phyloP scores from a whole-genome alignment of 1,284 basidiomycete species.

The Grifola frondosa region DNA sequence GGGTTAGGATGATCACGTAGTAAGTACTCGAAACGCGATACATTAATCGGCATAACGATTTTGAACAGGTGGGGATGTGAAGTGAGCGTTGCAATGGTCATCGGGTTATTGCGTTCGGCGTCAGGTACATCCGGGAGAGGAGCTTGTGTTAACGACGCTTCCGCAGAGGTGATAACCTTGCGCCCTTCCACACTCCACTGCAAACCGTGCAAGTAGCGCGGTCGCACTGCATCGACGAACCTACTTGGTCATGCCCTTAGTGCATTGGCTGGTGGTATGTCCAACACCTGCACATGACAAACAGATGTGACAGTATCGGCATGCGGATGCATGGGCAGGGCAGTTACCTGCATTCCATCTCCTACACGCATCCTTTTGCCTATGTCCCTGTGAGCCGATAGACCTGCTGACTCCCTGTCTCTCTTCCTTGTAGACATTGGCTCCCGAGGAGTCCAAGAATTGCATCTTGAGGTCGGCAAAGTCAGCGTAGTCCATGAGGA shows the following conservation, averaged over 20 bases:
- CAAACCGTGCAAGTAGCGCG: not conserved
- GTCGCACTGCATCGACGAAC: not conserved
- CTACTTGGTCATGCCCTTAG: no score
- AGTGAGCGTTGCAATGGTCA: conserved; percentile 1
- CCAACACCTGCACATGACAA: no score
- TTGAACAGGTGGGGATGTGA: conserved; percentile 31
- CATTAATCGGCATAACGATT: conserved; percentile 36
- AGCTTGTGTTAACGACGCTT: not conserved
- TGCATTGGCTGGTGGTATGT: no score
- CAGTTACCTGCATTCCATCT: no score
- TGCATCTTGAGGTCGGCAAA: not conserved
- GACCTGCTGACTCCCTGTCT: no score
- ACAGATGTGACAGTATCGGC: no score
- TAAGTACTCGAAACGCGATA: conserved; percentile 29
- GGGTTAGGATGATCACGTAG: conserved; percentile 37
- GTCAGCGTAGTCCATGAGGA: conserved; percentile 1
- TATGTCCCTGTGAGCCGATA: no score
- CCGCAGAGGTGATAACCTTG: not conserved
- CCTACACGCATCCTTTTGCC: no score
- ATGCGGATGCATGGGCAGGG: no score
- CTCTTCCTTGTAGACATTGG: no score
- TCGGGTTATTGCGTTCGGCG: conserved; percentile 1
- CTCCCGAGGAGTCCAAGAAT: not conserved
- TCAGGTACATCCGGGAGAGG: conserved; percentile 13
- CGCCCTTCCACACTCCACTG: not conserved